Evolutionary conservation across 495 filamentous ascomycete genomes (phyloP).

Genomic region (Aspergillus avenaceus): DNA sequence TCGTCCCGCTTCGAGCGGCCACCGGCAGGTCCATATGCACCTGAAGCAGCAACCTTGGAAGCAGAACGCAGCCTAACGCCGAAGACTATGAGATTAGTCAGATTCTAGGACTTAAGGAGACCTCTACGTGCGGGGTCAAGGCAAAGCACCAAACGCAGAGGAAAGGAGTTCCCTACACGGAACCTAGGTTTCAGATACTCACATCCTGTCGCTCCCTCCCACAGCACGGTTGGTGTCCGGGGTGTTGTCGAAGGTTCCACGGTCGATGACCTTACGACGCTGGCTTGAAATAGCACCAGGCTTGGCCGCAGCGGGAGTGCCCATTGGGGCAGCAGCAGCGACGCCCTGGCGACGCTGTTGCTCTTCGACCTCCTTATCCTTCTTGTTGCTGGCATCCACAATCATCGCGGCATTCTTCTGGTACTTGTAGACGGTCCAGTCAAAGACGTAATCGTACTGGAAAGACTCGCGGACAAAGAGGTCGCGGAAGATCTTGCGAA

Average conservation of each 20-base stretch:
- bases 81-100: conserved; percentile 87
- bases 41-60: conserved; percentile 75
- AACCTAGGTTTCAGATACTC: conserved; percentile 82
- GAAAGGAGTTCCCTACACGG: conserved; percentile 83
- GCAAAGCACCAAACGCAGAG: conserved; percentile 82
- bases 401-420: conserved; percentile 97
- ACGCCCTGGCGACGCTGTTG: conserved; percentile 60
- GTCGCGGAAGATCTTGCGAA: conserved; percentile 99
- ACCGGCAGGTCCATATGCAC: conserved; percentile 59
- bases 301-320: conserved; percentile 59
- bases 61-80: conserved; percentile 93
- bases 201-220: conserved; percentile 97
- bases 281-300: conserved; percentile 68
- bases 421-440: conserved; percentile 99
- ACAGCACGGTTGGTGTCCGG: conserved; percentile 84
- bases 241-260: conserved; percentile 68
- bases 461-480: conserved; percentile 99
- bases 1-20: conserved; percentile 76
- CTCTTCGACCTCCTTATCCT: conserved; percentile 72
- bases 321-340: conserved; percentile 57
- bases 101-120: conserved; percentile 61
- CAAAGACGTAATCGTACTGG: conserved; percentile 99
- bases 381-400: conserved; percentile 69
- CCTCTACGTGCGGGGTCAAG: conserved; percentile 74
- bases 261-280: conserved; percentile 80